Conservation (phyloP, 352 stramenopile species). For the Globisporangium okanoganense region DNA sequence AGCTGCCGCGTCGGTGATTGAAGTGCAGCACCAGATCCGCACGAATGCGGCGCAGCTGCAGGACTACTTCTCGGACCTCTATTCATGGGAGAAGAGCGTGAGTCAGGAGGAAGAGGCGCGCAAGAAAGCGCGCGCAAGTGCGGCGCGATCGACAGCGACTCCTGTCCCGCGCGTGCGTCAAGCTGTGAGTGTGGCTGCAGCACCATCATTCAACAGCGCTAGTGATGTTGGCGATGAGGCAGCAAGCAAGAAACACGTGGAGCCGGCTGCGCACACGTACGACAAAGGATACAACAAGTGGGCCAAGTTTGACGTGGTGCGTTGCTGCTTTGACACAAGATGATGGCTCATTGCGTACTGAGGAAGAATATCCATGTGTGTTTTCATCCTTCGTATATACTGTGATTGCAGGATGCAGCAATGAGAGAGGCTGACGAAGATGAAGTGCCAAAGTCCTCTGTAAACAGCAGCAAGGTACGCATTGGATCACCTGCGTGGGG, state of each 20-base stretch:
- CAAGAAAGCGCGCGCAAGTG: constrained; percentile 19
- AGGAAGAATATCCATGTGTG: neutral
- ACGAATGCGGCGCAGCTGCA: constrained; percentile 72
- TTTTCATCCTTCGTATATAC: neutral
- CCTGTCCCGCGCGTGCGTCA: constrained; percentile 20
- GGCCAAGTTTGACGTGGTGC: constrained; percentile 86
- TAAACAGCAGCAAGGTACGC: neutral
- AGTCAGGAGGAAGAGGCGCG: constrained; percentile 39
- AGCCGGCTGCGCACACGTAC: constrained; percentile 72
- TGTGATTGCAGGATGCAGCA: constrained; percentile 34
- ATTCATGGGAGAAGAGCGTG: constrained; percentile 77
- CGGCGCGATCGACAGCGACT: neutral
- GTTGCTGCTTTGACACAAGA: neutral
- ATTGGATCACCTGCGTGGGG: neutral
- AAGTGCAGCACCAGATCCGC: constrained; percentile 82
- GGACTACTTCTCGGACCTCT: constrained; percentile 76
- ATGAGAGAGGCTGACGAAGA: constrained; percentile 37
- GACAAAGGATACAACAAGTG: constrained; percentile 90
- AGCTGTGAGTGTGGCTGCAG: neutral
- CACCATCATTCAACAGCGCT: neutral
- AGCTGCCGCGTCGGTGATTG: constrained; percentile 27
- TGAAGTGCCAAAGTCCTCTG: neutral
- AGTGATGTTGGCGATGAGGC: neutral
- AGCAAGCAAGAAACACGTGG: constrained; percentile 22
- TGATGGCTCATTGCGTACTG: neutral